phyloP scores from a whole-genome alignment of 2,329 filamentous ascomycete species.

The Aspergillus sp. region DNA sequence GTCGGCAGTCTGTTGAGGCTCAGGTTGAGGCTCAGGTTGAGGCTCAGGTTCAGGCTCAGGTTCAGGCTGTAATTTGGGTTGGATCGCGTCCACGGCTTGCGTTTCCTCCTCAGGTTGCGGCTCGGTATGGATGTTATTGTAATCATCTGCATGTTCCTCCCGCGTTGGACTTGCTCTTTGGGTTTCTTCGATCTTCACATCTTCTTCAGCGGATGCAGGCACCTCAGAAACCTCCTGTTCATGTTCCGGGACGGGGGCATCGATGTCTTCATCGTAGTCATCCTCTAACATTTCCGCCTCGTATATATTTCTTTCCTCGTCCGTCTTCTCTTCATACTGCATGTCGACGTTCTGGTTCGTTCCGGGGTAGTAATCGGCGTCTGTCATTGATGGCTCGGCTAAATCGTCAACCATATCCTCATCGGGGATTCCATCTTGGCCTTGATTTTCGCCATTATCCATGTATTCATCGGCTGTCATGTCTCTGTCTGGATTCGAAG shows the following conservation, averaged over 20 bases:
- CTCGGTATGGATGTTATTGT: background rate
- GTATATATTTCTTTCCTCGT: slow-evolving; percentile 34
- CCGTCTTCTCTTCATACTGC: slow-evolving; percentile 30
- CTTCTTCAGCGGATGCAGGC: background rate
- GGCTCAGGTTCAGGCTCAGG: background rate
- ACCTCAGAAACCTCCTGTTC: slow-evolving; percentile 13
- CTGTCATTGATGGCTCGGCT: slow-evolving; percentile 40
- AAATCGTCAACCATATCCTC: slow-evolving; percentile 51
- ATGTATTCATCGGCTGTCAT: slow-evolving; percentile 42
- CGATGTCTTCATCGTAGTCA: slow-evolving; percentile 37
- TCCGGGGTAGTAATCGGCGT: slow-evolving; percentile 33
- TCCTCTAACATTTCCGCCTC: slow-evolving; percentile 44
- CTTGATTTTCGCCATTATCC: slow-evolving; percentile 32
- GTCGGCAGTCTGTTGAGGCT: slow-evolving; percentile 8
- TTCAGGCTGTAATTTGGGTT: background rate
- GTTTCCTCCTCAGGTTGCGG: background rate
- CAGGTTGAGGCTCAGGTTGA: background rate
- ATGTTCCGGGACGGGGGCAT: slow-evolving; percentile 28
- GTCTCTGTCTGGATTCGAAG: slow-evolving; percentile 56
- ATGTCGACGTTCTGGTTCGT: slow-evolving; percentile 30
- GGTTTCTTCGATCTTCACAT: slow-evolving; percentile 7
- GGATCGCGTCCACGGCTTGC: slow-evolving; percentile 3
- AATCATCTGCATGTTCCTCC: slow-evolving; percentile 1
- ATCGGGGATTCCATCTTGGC: slow-evolving; percentile 34
- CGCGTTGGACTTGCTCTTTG: background rate